A percentile compares a stretch with the other conserved stretches of the same genome.
Conservation (phyloP, 495 filamentous ascomycete genomes). For the Thozetella sp. region DNA sequence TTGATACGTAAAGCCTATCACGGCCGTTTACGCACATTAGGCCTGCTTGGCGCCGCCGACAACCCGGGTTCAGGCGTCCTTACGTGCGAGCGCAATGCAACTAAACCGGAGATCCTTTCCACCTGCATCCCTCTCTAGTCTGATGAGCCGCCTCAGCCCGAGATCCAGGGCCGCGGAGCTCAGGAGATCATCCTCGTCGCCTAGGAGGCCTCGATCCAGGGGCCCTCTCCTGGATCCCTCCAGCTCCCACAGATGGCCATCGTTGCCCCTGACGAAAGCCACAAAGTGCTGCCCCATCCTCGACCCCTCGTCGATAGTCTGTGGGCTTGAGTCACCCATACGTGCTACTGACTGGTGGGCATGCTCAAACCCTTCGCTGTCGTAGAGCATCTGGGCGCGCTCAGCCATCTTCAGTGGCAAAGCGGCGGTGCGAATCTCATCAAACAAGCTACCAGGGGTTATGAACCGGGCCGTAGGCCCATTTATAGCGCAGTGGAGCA, state of each 20-base stretch:
- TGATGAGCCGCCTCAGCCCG: slow-evolving; percentile 58
- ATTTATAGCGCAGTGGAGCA: slow-evolving; percentile 72
- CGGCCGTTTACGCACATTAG: too few species aligned
- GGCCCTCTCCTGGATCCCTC: slow-evolving; percentile 76
- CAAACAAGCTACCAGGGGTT: slow-evolving; percentile 38
- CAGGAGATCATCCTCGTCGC: slow-evolving; percentile 68
- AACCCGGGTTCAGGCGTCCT: neutral
- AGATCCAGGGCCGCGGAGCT: slow-evolving; percentile 64
- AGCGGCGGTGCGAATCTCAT: slow-evolving; percentile 40
- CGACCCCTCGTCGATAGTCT: slow-evolving; percentile 44
- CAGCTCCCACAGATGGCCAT: slow-evolving; percentile 78
- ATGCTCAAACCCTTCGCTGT: slow-evolving; percentile 66
- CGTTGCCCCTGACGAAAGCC: slow-evolving; percentile 66
- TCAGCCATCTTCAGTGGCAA: slow-evolving; percentile 47
- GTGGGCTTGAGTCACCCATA: slow-evolving; percentile 67
- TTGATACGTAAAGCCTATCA: too few species aligned
- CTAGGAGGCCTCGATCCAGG: slow-evolving; percentile 65
- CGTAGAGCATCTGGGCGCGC: slow-evolving; percentile 72
- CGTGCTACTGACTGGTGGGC: slow-evolving; percentile 69
- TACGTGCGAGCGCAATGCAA: slow-evolving; percentile 50
- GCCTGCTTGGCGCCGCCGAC: neutral
- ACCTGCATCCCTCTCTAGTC: slow-evolving; percentile 40
- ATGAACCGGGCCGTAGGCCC: slow-evolving; percentile 52
- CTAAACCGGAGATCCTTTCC: slow-evolving; percentile 55
- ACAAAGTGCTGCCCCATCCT: slow-evolving; percentile 69